Percentiles rank a stretch among this genome's conserved stretches.
Conservation (phyloP, 345 rosid species). For the Passiflora organensis region DNA sequence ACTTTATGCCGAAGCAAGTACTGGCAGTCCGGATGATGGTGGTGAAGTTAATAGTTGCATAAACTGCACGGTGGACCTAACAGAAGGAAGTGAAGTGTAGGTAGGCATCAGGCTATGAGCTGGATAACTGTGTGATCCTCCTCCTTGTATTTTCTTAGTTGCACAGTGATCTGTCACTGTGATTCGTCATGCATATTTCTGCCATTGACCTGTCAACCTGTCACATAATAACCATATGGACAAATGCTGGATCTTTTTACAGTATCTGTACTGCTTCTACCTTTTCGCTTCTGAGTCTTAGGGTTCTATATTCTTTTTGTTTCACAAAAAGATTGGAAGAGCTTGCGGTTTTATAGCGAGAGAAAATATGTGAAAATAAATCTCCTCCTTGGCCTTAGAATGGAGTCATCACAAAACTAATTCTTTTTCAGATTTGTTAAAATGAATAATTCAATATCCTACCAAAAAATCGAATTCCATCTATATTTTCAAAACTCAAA, state of each 20-base stretch:
- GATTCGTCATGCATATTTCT: neutral
- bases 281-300: no score
- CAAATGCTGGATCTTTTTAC: conserved; percentile 7
- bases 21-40: conserved; percentile 1
- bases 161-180: conserved; percentile 20
- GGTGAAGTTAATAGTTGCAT: neutral
- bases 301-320: neutral
- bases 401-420: no score
- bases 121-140: conserved; percentile 6
- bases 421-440: no score
- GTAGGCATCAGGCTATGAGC: neutral
- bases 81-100: neutral
- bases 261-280: neutral
- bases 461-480: no score
- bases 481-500: no score
- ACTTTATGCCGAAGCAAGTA: neutral
- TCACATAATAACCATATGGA: neutral
- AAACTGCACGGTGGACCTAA: neutral
- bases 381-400: no score
- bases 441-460: no score
- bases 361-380: no score
- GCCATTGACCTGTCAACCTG: conserved; percentile 1
- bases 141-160: conserved; percentile 4
- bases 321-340: no score
- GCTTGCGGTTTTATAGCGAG: no score